A percentile compares a stretch with the other conserved stretches of the same genome.
Evolutionary conservation across 176 grass and related monocot genomes (phyloP).

Genomic region (Melocanna baccifera): DNA sequence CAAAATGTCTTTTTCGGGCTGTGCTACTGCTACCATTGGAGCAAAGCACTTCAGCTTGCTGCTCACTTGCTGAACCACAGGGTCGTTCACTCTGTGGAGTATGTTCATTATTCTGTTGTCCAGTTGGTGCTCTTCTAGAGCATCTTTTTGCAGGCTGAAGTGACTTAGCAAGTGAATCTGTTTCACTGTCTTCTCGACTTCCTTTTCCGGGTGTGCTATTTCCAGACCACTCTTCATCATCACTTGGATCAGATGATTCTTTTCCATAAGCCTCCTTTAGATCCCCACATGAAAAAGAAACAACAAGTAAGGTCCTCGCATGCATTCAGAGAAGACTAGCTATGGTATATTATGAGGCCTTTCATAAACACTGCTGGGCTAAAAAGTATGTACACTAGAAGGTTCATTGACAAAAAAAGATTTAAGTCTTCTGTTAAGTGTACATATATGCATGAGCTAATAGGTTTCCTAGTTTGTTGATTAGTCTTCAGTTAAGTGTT

Average conservation of each 20-base stretch:
- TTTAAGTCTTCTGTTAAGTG: not conserved
- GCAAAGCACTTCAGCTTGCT: constrained; percentile 25
- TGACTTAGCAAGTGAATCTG: constrained; percentile 31
- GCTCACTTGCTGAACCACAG: constrained; percentile 22
- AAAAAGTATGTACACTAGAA: not conserved
- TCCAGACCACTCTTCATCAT: constrained; percentile 85
- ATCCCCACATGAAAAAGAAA: constrained; percentile 33
- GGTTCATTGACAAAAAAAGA: not conserved
- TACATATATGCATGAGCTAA: not conserved
- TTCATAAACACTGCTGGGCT: constrained; percentile 20
- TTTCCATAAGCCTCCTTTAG: constrained; percentile 74
- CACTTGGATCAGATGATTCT: constrained; percentile 61
- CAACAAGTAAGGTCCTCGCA: constrained; percentile 21
- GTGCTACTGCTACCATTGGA: constrained; percentile 40
- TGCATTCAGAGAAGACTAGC: not conserved
- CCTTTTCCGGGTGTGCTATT: constrained; percentile 36
- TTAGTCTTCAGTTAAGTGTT: not conserved
- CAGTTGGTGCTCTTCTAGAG: constrained; percentile 30
- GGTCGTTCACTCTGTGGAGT: constrained; percentile 8
- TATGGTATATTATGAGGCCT: not conserved
- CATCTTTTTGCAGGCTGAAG: constrained; percentile 14
- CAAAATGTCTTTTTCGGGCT: constrained; percentile 30
- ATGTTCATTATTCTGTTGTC: constrained; percentile 23
- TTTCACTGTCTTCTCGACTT: constrained; percentile 44
- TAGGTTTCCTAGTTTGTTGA: not conserved